Percentiles rank a stretch among this genome's conserved stretches.
phyloP scores from a whole-genome alignment of 768 basidiomycete genomes.

The Antrodiella citrinella region DNA sequence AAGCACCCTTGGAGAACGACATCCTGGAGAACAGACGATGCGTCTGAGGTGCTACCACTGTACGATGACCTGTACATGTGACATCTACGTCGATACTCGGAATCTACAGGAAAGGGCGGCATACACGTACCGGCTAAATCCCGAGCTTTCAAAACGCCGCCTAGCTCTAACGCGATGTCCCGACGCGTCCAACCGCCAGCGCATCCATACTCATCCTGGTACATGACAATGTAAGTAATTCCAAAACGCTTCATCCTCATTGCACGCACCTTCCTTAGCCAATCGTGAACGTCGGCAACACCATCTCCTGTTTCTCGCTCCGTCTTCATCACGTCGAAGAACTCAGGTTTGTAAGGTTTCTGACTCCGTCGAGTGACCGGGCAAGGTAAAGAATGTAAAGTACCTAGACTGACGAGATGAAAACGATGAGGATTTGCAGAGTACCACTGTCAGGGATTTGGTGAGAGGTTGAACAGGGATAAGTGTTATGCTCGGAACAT shows the following conservation, averaged over 20 bases:
- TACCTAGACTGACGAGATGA: constrained; percentile 72
- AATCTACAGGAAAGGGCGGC: too few relatives aligned
- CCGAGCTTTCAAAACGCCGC: constrained; percentile 47
- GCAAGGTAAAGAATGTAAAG: constrained; percentile 78
- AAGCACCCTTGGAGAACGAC: constrained; percentile 27
- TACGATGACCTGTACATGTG: constrained; percentile 2
- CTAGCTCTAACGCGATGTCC: constrained; percentile 49
- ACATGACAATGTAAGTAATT: not conserved
- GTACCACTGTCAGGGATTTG: constrained; percentile 44
- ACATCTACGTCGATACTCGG: constrained; percentile 3
- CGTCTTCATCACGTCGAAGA: constrained; percentile 57
- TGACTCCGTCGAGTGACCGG: constrained; percentile 77
- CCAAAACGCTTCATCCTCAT: not conserved
- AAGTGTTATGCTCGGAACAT: constrained; percentile 22
- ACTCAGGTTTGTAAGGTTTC: constrained; percentile 80
- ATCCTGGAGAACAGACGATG: constrained; percentile 48
- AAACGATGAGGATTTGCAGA: constrained; percentile 80
- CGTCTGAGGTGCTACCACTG: constrained; percentile 15
- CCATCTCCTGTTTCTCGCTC: constrained; percentile 56
- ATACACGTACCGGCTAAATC: constrained; percentile 20
- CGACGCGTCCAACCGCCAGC: constrained; percentile 37
- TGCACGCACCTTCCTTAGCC: constrained; percentile 36
- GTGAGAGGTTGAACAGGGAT: too few relatives aligned
- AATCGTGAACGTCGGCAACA: constrained; percentile 46
- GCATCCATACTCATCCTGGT: constrained; percentile 2